Base-by-base conservation (phyloP, 2,329 filamentous ascomycete species). In the Cercospora berteroae region DNA sequence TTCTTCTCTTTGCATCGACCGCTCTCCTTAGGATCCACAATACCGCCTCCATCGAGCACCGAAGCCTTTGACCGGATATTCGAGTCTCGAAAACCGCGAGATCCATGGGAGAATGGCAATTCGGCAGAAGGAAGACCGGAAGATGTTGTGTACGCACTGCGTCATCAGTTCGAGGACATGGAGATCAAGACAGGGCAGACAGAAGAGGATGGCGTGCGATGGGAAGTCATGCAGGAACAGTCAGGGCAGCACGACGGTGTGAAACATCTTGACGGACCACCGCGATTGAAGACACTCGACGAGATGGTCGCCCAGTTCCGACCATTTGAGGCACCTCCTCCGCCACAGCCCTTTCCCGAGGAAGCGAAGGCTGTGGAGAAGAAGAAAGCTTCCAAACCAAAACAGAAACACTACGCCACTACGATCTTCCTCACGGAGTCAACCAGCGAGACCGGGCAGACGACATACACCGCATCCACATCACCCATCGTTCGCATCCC, bases 1-100 rank as follows among this genome's bases (percentile, higher is more conserved):
- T 98, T 99, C 85, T 98, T 98, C 84, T 96, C 94, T 70, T 90
- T 96, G 72, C 93, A 99, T 81, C 89, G 95, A 69, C 95, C 95
- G 56, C 94, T 99, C 76, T 96, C 93, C 64, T 88, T 97, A 72
- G 93, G 90, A 60, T 89, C 90, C 74, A 89, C 90, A 72, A 89
- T 97, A 76, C 95, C 91, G 65, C 88, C 87, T 74, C 83, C 86
- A 20, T 86, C 93, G 56, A 88, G 87, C 62, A 84, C 90, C 69
- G 90, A 91, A 77, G 86, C 89, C 60, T 97, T 98, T 79, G 89
- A 92, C 69, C 86, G 90, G 76, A 94, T 99, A 76, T 98, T 98
- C 79, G 84, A 89, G 55, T 68, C 70, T n/a, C 71, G 67, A 66
- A 85, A 83, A 75, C 79, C 69, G 82, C 81, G 76, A 81, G 83